Percentiles rank a stretch among this genome's conserved stretches.
Evolutionary conservation across 495 filamentous ascomycete genomes (phyloP).

Genomic region (Daldinia loculata): DNA sequence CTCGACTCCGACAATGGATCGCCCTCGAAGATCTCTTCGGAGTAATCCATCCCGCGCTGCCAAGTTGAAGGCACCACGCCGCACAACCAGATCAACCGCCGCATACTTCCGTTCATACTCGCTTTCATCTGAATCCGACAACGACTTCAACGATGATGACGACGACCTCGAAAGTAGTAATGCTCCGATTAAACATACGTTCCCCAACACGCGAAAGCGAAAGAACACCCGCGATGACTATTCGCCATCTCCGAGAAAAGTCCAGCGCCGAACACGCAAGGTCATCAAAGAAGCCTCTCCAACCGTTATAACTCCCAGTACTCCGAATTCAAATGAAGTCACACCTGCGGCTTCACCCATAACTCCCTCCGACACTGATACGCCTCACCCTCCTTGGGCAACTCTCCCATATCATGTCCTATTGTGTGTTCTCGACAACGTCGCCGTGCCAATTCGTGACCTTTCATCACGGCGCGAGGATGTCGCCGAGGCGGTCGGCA

Average conservation of each 20-base stretch:
- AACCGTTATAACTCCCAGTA: slow-evolving; percentile 6
- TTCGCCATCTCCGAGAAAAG: slow-evolving; percentile 9
- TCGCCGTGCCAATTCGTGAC: slow-evolving; percentile 68
- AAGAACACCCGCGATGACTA: slow-evolving; percentile 20
- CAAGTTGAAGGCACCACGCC: slow-evolving; percentile 37
- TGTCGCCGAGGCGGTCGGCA: slow-evolving; percentile 53
- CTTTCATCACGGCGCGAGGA: slow-evolving; percentile 52
- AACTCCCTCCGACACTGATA: slow-evolving; percentile 8
- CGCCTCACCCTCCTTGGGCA: slow-evolving; percentile 69
- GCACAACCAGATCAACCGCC: slow-evolving; percentile 33
- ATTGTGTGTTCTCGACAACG: slow-evolving; percentile 71
- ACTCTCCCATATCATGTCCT: slow-evolving; percentile 77
- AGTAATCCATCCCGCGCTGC: slow-evolving; percentile 40
- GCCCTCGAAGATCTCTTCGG: slow-evolving; percentile 32
- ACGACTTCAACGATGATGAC: not conserved
- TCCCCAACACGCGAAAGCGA: slow-evolving; percentile 26
- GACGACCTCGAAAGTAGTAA: not conserved
- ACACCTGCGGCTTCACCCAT: slow-evolving; percentile 5
- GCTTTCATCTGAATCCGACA: slow-evolving; percentile 12
- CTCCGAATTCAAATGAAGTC: slow-evolving; percentile 18
- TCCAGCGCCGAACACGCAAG: slow-evolving; percentile 8
- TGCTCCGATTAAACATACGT: not conserved
- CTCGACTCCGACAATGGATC: slow-evolving; percentile 32
- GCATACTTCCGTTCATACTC: slow-evolving; percentile 28
- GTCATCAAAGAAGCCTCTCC: not conserved